These are phyloP conservation scores for Podospora conica DNA, from an alignment of 495 filamentous ascomycete species.

Conservation along the genomic window DNA sequence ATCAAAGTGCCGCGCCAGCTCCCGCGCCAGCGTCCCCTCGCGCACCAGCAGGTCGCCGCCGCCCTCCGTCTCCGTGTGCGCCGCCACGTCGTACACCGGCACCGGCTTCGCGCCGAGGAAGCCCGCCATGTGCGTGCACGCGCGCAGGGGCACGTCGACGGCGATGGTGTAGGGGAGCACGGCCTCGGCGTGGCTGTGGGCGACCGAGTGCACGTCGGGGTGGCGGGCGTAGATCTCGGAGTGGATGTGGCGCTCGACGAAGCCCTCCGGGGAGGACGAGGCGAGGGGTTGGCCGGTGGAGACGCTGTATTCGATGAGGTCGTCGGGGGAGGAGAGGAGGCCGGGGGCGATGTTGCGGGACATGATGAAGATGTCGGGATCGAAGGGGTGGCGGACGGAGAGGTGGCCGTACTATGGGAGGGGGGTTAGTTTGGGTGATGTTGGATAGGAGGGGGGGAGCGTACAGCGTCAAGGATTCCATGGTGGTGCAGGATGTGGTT, in stretches of 20 bases:
- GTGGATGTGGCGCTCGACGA: constrained; percentile 47
- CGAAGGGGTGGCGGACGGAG: constrained; percentile 41
- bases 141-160: constrained; percentile 30
- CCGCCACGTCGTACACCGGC: constrained; percentile 34
- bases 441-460: neutral
- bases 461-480: constrained; percentile 41
- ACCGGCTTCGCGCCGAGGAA: constrained; percentile 30
- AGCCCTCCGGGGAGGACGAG: constrained; percentile 27
- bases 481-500: constrained; percentile 33
- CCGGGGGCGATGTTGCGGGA: constrained; percentile 41
- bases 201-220: constrained; percentile 34
- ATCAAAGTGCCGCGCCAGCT: constrained; percentile 22
- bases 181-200: constrained; percentile 44
- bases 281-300: constrained; percentile 34
- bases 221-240: constrained; percentile 45
- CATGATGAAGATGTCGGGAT: constrained; percentile 40
- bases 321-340: constrained; percentile 32
- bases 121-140: constrained; percentile 43
- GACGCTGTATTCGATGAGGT: constrained; percentile 43
- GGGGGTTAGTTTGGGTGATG: neutral
- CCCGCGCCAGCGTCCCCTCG: constrained; percentile 25
- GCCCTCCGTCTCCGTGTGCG: constrained; percentile 20
- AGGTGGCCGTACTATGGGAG: constrained; percentile 43
- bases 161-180: constrained; percentile 43
- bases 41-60: constrained; percentile 40